Evolutionary conservation across 306 rosid species (phyloP).

Genomic region (Gleditsia sinensis): DNA sequence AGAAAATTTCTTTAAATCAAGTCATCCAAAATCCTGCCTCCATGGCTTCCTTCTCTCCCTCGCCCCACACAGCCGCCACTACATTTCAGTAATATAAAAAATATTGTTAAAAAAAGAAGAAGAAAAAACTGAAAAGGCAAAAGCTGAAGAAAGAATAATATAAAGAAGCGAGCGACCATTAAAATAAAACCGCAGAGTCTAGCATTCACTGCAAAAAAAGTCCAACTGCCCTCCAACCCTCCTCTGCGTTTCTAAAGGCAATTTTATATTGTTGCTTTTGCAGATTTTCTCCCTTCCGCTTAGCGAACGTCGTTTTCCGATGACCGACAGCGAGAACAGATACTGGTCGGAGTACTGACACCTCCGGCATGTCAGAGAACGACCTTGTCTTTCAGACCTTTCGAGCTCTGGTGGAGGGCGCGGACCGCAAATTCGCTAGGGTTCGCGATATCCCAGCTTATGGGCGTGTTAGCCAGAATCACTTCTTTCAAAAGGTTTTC

Average conservation of each 20-base stretch:
- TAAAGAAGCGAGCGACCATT: slow-evolving; percentile 2
- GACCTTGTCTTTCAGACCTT: slow-evolving; percentile 56
- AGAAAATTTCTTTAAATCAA: background rate
- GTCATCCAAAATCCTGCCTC: background rate
- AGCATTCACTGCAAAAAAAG: background rate
- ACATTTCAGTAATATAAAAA: background rate
- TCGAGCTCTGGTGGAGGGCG: slow-evolving; percentile 88
- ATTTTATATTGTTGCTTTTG: background rate
- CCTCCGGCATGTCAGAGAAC: slow-evolving; percentile 60
- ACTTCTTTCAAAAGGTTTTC: slow-evolving; percentile 88
- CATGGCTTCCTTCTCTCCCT: background rate
- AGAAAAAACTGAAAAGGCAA: background rate
- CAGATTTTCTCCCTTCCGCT: background rate
- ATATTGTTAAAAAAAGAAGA: background rate
- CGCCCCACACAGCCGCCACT: background rate
- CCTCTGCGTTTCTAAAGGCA: too few relatives aligned
- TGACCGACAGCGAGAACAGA: slow-evolving; percentile 48
- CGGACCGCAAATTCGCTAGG: slow-evolving; percentile 90
- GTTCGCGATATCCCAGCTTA: slow-evolving; percentile 91
- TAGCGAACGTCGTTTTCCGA: slow-evolving; percentile 38
- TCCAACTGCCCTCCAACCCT: slow-evolving; percentile 2
- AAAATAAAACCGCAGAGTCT: background rate
- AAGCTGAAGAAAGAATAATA: background rate
- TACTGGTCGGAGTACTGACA: slow-evolving; percentile 40
- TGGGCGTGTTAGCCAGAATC: slow-evolving; percentile 67